Evolutionary conservation across 2,329 filamentous ascomycete genomes (phyloP).

Genomic region (Lasiodiplodia theobromae): DNA sequence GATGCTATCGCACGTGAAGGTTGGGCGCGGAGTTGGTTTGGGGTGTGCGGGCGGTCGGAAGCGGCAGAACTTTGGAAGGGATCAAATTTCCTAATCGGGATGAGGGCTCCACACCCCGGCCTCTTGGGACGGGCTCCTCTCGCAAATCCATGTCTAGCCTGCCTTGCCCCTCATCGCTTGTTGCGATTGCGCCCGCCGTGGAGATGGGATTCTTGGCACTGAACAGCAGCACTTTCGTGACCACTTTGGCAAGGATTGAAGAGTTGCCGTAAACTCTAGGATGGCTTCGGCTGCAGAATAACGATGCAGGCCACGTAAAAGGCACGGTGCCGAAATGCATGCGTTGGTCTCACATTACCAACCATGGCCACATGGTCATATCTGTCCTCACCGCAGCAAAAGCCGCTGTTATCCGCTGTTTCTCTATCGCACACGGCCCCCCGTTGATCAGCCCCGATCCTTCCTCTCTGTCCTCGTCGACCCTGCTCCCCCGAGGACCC

Average conservation of each 20-base stretch:
- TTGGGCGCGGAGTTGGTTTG: not conserved
- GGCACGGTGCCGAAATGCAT: not conserved
- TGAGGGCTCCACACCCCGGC: conserved; percentile 6
- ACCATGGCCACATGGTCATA: not conserved
- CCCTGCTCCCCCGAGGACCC: not conserved
- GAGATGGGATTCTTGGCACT: not conserved
- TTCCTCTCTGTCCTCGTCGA: not conserved
- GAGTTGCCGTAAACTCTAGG: not conserved
- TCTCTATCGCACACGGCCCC: not conserved
- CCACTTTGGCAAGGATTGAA: not conserved
- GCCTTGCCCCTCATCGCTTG: not conserved
- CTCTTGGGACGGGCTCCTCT: not conserved
- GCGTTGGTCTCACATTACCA: not conserved
- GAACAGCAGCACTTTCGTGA: not conserved
- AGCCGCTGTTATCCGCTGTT: not conserved
- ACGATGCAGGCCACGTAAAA: not conserved
- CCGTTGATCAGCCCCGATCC: not conserved
- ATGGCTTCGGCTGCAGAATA: not conserved
- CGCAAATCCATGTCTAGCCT: not conserved
- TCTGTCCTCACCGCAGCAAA: not conserved
- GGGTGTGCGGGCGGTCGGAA: not conserved
- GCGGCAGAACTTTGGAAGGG: conserved; percentile 9
- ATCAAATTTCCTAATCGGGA: conserved; percentile 24
- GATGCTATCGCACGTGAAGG: not conserved
- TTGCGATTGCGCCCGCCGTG: not conserved